Evolutionary conservation across 1,284 basidiomycete species (phyloP).

Genomic region (Microbotryomycetes sp.): DNA sequence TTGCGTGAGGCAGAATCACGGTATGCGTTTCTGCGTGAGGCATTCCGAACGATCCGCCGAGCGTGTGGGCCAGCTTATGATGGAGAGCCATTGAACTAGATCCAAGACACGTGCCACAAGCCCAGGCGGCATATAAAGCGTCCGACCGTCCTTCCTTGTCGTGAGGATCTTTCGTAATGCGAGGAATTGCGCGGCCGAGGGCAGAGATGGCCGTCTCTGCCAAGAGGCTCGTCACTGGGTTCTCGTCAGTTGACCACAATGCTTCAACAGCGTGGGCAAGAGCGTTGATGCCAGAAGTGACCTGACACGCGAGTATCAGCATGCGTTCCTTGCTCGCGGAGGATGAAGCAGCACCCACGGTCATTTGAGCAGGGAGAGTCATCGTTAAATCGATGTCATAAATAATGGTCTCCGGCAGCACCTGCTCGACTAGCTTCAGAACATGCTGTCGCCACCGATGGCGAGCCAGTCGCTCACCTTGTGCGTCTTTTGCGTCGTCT

Average conservation of each 20-base stretch:
- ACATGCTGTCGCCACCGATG: too few species aligned
- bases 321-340: not conserved
- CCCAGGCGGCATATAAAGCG: constrained; percentile 46
- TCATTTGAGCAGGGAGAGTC: constrained; percentile 44
- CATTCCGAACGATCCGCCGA: constrained; percentile 46
- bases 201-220: constrained; percentile 45
- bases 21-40: constrained; percentile 49
- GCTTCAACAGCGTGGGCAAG: constrained; percentile 49
- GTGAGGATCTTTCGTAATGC: constrained; percentile 39
- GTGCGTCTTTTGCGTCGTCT: constrained; percentile 45
- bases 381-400: constrained; percentile 48
- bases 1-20: constrained; percentile 47
- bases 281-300: constrained; percentile 47
- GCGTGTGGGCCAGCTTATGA: constrained; percentile 44
- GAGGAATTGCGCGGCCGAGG: constrained; percentile 42
- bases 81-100: constrained; percentile 47
- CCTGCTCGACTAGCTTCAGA: too few species aligned
- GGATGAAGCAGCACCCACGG: constrained; percentile 20
- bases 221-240: constrained; percentile 45
- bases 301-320: not conserved
- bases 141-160: constrained; percentile 44
- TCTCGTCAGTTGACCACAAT: constrained; percentile 44
- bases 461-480: constrained; percentile 29
- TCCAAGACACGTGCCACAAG: constrained; percentile 45
- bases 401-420: constrained; percentile 47